phyloP scores from a whole-genome alignment of 2,329 filamentous ascomycete species.

The Verticillium longisporum region DNA sequence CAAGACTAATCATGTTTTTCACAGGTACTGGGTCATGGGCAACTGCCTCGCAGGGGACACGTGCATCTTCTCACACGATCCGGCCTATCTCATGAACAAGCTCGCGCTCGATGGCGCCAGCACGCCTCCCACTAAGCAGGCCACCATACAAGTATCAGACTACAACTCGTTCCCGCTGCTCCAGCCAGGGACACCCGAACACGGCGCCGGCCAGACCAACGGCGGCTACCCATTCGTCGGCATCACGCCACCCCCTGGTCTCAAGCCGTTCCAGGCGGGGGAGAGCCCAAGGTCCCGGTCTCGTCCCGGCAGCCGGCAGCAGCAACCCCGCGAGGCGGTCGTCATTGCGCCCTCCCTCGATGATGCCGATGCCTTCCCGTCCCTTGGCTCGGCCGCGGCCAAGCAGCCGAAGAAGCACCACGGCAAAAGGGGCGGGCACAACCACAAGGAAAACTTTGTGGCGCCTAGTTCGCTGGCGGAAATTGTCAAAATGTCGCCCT shows the following conservation, averaged over 20 bases:
- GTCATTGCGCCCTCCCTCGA: slow-evolving; percentile 68
- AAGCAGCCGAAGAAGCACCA: slow-evolving; percentile 88
- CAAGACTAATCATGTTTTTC: slow-evolving; percentile 3
- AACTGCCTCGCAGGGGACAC: slow-evolving; percentile 91
- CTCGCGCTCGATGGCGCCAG: slow-evolving; percentile 65
- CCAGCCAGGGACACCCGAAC: slow-evolving; percentile 51
- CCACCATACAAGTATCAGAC: slow-evolving; percentile 74
- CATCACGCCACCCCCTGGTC: slow-evolving; percentile 61
- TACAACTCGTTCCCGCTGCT: slow-evolving; percentile 80
- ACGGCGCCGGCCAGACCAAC: slow-evolving; percentile 46
- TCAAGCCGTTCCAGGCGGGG: slow-evolving; percentile 55
- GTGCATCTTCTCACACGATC: slow-evolving; percentile 96
- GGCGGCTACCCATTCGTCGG: slow-evolving; percentile 22
- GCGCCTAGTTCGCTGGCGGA: slow-evolving; percentile 78
- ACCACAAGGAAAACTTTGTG: slow-evolving; percentile 58
- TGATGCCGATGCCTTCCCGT: slow-evolving; percentile 92
- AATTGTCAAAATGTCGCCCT: slow-evolving; percentile 90
- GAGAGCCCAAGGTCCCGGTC: slow-evolving; percentile 68
- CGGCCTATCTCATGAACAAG: slow-evolving; percentile 75
- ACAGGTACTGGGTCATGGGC: slow-evolving; percentile 89
- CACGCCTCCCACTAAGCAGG: slow-evolving; percentile 57
- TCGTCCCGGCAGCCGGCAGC: slow-evolving; percentile 76
- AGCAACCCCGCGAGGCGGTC: slow-evolving; percentile 52
- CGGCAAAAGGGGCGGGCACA: slow-evolving; percentile 81
- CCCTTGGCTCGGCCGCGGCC: slow-evolving; percentile 66